These are phyloP conservation scores for Fomitopsis palustris DNA, from an alignment of 1,284 basidiomycete genomes.

Conservation along the genomic window DNA sequence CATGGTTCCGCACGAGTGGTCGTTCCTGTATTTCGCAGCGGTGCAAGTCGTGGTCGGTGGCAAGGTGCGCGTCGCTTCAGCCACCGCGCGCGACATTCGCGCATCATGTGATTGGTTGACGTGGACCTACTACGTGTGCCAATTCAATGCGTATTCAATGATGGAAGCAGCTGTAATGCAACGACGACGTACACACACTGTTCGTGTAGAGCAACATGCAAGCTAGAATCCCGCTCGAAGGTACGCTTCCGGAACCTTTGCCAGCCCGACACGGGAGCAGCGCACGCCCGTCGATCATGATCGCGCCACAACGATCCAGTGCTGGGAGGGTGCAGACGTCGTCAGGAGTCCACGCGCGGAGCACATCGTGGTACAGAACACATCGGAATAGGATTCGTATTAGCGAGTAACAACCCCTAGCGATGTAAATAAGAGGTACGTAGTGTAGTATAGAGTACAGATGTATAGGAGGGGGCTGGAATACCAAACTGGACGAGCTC, in stretches of 20 bases:
- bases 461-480: conserved; percentile 15
- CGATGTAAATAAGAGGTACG: conserved; percentile 8
- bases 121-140: neutral
- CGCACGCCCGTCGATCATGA: neutral
- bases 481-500: conserved; percentile 10
- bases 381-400: conserved; percentile 18
- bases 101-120: neutral
- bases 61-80: neutral
- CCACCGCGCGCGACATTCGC: neutral
- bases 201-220: neutral
- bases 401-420: conserved; percentile 19
- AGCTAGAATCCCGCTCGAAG: neutral
- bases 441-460: conserved; percentile 26
- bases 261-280: neutral
- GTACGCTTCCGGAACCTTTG: neutral
- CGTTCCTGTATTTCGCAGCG: neutral
- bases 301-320: neutral
- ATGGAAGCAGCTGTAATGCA: neutral
- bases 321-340: neutral
- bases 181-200: neutral
- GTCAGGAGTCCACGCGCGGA: neutral
- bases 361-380: conserved; percentile 2
- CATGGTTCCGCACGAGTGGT: neutral
- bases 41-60: neutral
- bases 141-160: neutral